Evolutionary conservation across 345 rosid species (phyloP), one percentile per base, ranked within the genome.

Genomic region (Streptanthus diversifolius): DNA sequence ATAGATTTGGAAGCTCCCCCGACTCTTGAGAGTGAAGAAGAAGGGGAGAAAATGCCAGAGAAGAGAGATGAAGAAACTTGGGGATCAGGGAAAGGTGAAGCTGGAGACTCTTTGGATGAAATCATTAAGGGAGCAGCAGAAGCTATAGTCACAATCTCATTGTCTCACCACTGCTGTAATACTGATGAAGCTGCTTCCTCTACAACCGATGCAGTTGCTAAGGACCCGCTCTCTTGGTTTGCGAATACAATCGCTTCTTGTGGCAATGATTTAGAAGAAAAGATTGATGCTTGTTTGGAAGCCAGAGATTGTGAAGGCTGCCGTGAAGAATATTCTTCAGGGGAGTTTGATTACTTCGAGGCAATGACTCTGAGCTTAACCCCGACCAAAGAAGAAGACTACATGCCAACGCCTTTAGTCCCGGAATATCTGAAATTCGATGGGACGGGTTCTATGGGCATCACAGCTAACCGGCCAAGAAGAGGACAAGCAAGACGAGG

Each of bases 401-500:
- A 89, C 84, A 83, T 89, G 86, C 97, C 98, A n/a, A 68, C 76
- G 79, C 89, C 95, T 63, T 52, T 89, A 58, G 83, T 88, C 76
- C 89, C 88, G 0, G 91, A 85, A 64, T 68, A 73, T 80, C 65
- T 83, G 66, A 78, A 77, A 68, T 73, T 84, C 29, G 92, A 86
- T 30, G 89, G 82, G 74, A 77, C 70, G 0, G 89, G 61, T 13
- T 73, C 80, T 58, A 37, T 68, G 4, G 52, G 73, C 8, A 19
- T 62, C 40, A 68, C 83, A 68, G 74, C 78, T 33, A 84, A 70
- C 66, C 84, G 85, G 44, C 77, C 90, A 18, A 83, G 93, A 52
- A 89, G 83, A 81, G 95, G 92, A 51, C 92, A 86, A 61, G 82
- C 84, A 66, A 85, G 96, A 82, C 85, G 99, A 79, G 99, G 97